Evolutionary conservation across 805 yeast genomes (phyloP).

Genomic region (Yamadazyma paraphyllophila): DNA sequence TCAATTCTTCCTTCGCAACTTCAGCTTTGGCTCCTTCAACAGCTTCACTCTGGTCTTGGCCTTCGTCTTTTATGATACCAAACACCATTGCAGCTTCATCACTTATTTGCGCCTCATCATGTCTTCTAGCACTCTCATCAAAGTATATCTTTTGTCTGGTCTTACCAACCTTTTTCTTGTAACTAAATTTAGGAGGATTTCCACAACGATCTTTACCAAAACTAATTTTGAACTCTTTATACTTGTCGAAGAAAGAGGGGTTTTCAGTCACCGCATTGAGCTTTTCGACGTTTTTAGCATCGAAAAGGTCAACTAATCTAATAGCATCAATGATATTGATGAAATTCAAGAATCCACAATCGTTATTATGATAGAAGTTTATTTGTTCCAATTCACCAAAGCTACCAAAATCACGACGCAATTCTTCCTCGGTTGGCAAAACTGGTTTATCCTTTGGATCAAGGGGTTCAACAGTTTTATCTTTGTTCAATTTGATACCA

Average conservation of each 20-base stretch:
- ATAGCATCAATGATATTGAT: constrained; percentile 63
- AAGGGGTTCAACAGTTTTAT: constrained; percentile 8
- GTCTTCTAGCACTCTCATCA: constrained; percentile 21
- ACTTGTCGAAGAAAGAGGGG: constrained; percentile 38
- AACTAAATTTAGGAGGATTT: constrained; percentile 58
- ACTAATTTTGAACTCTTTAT: constrained; percentile 54
- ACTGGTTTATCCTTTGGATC: constrained; percentile 15
- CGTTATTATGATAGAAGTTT: constrained; percentile 64
- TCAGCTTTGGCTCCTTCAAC: background rate
- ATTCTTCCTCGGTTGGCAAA: constrained; percentile 42
- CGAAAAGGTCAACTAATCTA: constrained; percentile 58
- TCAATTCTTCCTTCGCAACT: background rate
- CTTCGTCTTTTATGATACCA: constrained; percentile 32
- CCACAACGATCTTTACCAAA: constrained; percentile 84
- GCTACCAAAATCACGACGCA: constrained; percentile 57
- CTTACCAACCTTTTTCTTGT: constrained; percentile 38
- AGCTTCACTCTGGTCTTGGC: background rate
- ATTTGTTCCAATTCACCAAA: constrained; percentile 79
- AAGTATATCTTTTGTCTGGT: constrained; percentile 25
- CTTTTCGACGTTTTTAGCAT: constrained; percentile 25
- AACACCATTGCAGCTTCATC: constrained; percentile 45
- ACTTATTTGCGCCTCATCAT: constrained; percentile 22
- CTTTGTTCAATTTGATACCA: constrained; percentile 47
- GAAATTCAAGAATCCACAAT: constrained; percentile 75
- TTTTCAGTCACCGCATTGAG: constrained; percentile 38